Evolutionary conservation across 352 stramenopile genomes (phyloP).

Genomic region (Pythium utonaiense): DNA sequence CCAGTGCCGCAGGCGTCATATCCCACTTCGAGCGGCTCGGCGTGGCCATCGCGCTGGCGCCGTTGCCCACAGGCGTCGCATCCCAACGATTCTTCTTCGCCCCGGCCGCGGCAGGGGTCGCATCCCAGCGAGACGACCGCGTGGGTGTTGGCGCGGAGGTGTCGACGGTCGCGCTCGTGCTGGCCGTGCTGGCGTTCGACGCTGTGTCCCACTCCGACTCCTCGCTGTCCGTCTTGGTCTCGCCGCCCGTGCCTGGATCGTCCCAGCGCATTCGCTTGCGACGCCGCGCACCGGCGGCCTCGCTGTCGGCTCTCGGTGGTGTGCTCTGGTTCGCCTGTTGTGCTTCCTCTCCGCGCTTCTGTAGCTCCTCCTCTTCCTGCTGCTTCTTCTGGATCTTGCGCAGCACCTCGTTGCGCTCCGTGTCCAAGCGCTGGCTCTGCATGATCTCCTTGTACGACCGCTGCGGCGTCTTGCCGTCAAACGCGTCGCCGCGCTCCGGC

Average conservation of each 20-base stretch:
- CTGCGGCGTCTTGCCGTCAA: constrained; percentile 79
- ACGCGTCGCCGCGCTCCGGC: constrained; percentile 89
- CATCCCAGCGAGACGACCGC: constrained; percentile 74
- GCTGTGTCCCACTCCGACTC: constrained; percentile 79
- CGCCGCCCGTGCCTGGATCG: constrained; percentile 38
- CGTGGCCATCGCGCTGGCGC: constrained; percentile 25
- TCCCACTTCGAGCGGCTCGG: constrained; percentile 86
- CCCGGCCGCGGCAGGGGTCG: constrained; percentile 42
- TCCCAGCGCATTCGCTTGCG: constrained; percentile 87
- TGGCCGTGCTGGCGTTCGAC: constrained; percentile 38
- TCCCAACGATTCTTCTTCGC: constrained; percentile 82
- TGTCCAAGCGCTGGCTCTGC: constrained; percentile 84
- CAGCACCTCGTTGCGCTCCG: constrained; percentile 84
- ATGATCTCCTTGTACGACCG: constrained; percentile 89
- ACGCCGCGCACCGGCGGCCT: constrained; percentile 35
- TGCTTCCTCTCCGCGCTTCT: constrained; percentile 28
- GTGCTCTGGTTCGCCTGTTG: constrained; percentile 2
- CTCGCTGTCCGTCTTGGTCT: constrained; percentile 54
- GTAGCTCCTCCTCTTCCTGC: constrained; percentile 54
- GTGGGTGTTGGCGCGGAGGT: constrained; percentile 43
- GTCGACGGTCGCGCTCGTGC: constrained; percentile 21
- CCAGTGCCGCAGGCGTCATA: constrained; percentile 77
- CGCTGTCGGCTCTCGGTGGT: constrained; percentile 22
- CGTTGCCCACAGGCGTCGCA: constrained; percentile 63
- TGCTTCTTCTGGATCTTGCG: constrained; percentile 86